phyloP scores from a whole-genome alignment of 495 filamentous ascomycete genomes.

The Lophium mytilinum region DNA sequence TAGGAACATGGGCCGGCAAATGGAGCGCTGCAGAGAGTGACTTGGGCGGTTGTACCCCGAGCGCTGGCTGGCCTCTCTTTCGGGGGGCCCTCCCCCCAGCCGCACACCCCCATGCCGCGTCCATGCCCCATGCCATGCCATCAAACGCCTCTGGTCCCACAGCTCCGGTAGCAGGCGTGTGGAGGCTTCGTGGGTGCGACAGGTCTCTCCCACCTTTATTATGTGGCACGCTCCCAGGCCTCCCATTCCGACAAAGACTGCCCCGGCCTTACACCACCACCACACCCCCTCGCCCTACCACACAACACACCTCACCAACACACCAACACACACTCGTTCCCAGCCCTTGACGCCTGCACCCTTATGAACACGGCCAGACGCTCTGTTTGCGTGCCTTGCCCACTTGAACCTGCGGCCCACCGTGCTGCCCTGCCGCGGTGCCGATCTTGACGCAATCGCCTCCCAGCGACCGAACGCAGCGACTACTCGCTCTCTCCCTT shows the following conservation, averaged over 20 bases:
- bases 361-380: not conserved
- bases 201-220: constrained; percentile 8
- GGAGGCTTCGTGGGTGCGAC: not conserved
- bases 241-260: constrained; percentile 16
- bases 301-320: not conserved
- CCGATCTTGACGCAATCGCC: constrained; percentile 24
- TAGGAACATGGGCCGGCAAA: too few relatives aligned
- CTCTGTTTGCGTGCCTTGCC: not conserved
- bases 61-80: not conserved
- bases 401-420: not conserved
- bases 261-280: not conserved
- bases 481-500: not conserved
- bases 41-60: not conserved
- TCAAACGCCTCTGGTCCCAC: constrained; percentile 3
- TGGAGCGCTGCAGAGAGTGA: not conserved
- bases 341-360: not conserved
- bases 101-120: not conserved
- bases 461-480: constrained; percentile 9
- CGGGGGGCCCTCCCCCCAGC: not conserved
- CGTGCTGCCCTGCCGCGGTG: constrained; percentile 1
- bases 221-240: not conserved
- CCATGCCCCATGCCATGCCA: not conserved
- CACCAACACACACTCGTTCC: not conserved
- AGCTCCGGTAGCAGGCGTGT: not conserved
- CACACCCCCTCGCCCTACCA: not conserved